Base-by-base conservation (phyloP, 2,329 filamentous ascomycete genomes). In the Xylogone sp. region DNA sequence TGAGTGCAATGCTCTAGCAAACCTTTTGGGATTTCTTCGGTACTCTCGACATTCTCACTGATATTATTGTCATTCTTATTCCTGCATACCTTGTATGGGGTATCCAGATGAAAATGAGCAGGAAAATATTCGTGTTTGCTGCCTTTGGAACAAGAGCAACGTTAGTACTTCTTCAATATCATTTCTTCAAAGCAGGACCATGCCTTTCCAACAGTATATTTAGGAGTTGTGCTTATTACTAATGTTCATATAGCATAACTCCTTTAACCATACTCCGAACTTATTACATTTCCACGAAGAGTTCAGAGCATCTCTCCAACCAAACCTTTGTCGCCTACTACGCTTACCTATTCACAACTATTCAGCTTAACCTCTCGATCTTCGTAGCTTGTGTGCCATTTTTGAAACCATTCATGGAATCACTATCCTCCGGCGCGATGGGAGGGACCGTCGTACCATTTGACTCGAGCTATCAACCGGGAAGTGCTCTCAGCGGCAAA, bases 21-120 rank as follows among this genome's bases (percentile, higher is more conserved):
- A 19, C 63, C 62, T 9, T 69, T 65, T 81, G 78, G 68, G 74
- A 78, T 27, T 70, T 72, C 43, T 79, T 78, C 50, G 75, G 72
- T 1, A 66, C 71, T 0, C 71, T 74, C 4, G 77, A 74, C 3
- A 72, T 79, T 27, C 53, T 75, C 8, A 75, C 71, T 16, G 75
- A 79, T 53, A 54, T 76, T 6, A 62, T 67, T 34, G 76, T 79
- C 47, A 57, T 78, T 21, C 49, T 70, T 9, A 58, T 79, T 24
- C 76, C 76, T 1, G 58, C 76, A 0, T 68, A 70, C 3, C 68
- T 73, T 45, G 70, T 78, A 2, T 77, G 74, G 74, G 67, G 67
- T 43, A 60, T 78, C 16, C 70, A 74, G 43, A 62, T 77, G 56
- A 67, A 65, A 4, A 54, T 59, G 2, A 68, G 68, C 50, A 71